Percentiles rank a stretch among this genome's conserved stretches.
phyloP scores from a whole-genome alignment of 495 filamentous ascomycete genomes.

The Neurospora sp. region DNA sequence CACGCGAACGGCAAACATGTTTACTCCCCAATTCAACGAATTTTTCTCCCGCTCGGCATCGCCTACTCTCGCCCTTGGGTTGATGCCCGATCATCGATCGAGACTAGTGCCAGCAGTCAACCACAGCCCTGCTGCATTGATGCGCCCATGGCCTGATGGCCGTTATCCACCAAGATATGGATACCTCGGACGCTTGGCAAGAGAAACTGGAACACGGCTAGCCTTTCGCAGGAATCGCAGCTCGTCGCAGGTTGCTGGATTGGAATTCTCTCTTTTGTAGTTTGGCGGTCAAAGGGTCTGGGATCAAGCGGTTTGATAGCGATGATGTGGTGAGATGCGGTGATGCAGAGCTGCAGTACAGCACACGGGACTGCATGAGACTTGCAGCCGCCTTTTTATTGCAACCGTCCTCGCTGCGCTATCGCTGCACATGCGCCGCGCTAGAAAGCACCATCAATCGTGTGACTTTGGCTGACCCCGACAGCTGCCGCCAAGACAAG shows the following conservation, averaged over 20 bases:
- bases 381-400: neutral
- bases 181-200: neutral
- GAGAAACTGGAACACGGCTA: neutral
- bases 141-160: neutral
- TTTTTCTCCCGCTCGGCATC: neutral
- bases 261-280: neutral
- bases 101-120: neutral
- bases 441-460: neutral
- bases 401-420: neutral
- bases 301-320: neutral
- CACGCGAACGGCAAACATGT: neutral
- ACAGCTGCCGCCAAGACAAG: neutral
- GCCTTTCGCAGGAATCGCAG: neutral
- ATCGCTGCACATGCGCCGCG: neutral
- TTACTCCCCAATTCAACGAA: neutral
- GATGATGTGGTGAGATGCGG: neutral
- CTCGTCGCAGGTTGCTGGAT: neutral
- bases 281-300: neutral
- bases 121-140: neutral
- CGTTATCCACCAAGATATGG: neutral
- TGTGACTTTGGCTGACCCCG: neutral
- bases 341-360: neutral
- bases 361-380: neutral
- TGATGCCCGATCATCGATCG: neutral
- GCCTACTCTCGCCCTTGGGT: neutral